Conservation (phyloP, 2,329 filamentous ascomycete species). For the Trichophyton schoenleinii region DNA sequence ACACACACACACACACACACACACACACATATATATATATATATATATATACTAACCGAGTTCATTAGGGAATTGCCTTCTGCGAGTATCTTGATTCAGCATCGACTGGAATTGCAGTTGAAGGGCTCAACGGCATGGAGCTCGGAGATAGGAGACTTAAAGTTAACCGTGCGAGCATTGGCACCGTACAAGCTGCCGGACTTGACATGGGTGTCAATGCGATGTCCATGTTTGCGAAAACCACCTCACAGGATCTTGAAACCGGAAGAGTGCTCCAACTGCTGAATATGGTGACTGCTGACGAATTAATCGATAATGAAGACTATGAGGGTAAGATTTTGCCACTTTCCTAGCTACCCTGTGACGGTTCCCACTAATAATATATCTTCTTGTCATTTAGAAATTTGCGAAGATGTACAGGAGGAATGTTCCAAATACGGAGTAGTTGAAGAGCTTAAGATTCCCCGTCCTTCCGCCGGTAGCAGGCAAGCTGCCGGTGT, state of each 20-base stretch:
- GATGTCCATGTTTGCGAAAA: conserved; percentile 94
- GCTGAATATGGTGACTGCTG: conserved; percentile 95
- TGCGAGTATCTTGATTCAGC: conserved; percentile 76
- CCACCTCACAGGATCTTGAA: conserved; percentile 65
- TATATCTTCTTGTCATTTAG: conserved; percentile 36
- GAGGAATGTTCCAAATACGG: conserved; percentile 94
- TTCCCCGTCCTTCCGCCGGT: conserved; percentile 73
- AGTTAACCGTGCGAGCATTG: conserved; percentile 80
- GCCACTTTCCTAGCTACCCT: background rate
- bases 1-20: too few species aligned
- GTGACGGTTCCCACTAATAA: background rate
- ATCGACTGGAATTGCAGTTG: conserved; percentile 70
- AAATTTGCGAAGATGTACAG: conserved; percentile 89
- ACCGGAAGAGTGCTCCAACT: conserved; percentile 77
- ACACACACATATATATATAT: too few species aligned
- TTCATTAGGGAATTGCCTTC: conserved; percentile 74
- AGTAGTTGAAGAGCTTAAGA: conserved; percentile 72
- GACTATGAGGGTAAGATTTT: conserved; percentile 72
- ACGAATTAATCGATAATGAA: conserved; percentile 85
- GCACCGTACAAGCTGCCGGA: conserved; percentile 80
- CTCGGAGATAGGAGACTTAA: conserved; percentile 76
- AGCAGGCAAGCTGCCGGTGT: conserved; percentile 77
- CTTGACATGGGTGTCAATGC: conserved; percentile 94
- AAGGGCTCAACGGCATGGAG: conserved; percentile 86
- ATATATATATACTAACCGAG: background rate